These are phyloP conservation scores for Zygotorulaspora mrakii DNA, from an alignment of 1,139 yeast genomes.

Conservation along the genomic window DNA sequence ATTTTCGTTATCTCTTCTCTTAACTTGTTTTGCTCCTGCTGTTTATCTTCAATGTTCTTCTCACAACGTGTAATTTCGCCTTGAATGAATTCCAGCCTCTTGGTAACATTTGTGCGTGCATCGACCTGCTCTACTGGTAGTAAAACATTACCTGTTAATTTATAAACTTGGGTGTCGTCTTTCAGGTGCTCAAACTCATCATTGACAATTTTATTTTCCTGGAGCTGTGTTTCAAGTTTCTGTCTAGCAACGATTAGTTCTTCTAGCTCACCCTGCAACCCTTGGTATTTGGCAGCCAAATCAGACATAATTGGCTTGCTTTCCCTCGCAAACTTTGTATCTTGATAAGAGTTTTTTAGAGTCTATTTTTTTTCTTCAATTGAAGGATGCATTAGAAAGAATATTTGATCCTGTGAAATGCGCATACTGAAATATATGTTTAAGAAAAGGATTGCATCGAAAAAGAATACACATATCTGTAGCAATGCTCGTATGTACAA, in stretches of 20 bases:
- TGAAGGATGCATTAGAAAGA: neutral
- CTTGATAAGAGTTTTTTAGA: neutral
- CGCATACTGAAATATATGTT: no score
- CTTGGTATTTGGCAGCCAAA: slow-evolving; percentile 29
- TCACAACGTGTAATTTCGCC: slow-evolving; percentile 73
- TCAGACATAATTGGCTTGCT: slow-evolving; percentile 19
- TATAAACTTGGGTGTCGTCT: slow-evolving; percentile 69
- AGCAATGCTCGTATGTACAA: slow-evolving; percentile 15
- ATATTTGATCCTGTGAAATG: no score
- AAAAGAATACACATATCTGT: neutral
- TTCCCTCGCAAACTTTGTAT: neutral
- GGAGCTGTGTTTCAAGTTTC: slow-evolving; percentile 70
- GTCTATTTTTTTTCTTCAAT: slow-evolving; percentile 1
- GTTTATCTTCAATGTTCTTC: slow-evolving; percentile 50
- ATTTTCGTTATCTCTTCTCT: slow-evolving; percentile 46
- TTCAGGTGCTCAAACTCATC: slow-evolving; percentile 66
- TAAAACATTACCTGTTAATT: slow-evolving; percentile 86
- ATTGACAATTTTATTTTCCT: slow-evolving; percentile 89
- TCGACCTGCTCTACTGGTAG: slow-evolving; percentile 83
- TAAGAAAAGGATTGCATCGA: no score
- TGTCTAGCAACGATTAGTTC: slow-evolving; percentile 61
- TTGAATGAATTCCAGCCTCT: slow-evolving; percentile 82
- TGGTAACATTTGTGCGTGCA: slow-evolving; percentile 76
- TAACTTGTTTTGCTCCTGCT: slow-evolving; percentile 47
- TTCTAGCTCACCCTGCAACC: slow-evolving; percentile 41